Percentiles rank a stretch among this genome's conserved stretches.
These are phyloP conservation scores for Alloascoidea africana DNA, from an alignment of 805 yeast species.

Conservation along the genomic window DNA sequence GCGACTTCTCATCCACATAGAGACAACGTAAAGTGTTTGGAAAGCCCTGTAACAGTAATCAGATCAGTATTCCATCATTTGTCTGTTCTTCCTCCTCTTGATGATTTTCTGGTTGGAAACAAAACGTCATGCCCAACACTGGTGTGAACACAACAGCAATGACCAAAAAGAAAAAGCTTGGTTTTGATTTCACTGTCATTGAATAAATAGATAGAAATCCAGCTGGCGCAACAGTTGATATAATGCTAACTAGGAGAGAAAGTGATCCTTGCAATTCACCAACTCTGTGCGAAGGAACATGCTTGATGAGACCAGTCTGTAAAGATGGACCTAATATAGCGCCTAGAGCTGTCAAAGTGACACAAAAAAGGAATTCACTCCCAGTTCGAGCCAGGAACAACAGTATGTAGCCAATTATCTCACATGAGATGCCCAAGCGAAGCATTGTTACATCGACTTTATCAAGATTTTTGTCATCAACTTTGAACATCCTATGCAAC, in stretches of 20 bases:
- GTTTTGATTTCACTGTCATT: background rate
- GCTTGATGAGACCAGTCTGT: slow-evolving; percentile 2
- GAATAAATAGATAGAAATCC: background rate
- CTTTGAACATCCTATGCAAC: background rate
- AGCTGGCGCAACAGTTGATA: background rate
- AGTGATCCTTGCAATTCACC: slow-evolving; percentile 2
- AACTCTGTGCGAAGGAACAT: background rate
- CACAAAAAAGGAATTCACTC: background rate
- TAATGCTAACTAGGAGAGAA: background rate
- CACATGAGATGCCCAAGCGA: background rate
- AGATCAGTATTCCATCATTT: too few relatives aligned
- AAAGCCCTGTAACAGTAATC: too few relatives aligned
- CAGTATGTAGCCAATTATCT: background rate
- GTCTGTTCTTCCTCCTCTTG: too few relatives aligned
- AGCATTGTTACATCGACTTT: background rate
- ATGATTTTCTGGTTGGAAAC: background rate
- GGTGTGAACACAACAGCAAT: background rate
- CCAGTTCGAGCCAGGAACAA: background rate
- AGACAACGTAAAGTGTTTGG: too few relatives aligned
- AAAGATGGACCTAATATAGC: background rate
- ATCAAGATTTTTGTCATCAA: background rate
- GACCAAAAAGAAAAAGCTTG: background rate
- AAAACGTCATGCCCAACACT: background rate
- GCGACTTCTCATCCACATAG: too few relatives aligned
- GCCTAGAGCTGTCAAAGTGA: background rate